These are phyloP conservation scores for Pythium scleroteichum DNA, from an alignment of 352 stramenopile genomes.

Conservation along the genomic window DNA sequence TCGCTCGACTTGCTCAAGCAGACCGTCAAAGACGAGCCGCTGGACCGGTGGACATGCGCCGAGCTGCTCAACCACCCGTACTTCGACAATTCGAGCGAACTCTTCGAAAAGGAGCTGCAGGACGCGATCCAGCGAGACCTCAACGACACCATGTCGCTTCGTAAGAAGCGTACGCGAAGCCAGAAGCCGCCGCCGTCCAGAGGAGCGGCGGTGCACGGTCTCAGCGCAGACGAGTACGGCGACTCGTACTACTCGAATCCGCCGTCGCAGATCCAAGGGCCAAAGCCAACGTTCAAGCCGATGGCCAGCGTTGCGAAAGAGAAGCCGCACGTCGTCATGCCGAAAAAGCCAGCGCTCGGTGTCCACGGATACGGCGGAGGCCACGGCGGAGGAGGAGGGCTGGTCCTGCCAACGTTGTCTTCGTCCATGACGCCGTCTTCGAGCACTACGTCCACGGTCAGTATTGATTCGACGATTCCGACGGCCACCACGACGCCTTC, in stretches of 20 bases:
- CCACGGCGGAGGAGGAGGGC: neutral
- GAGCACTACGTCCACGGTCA: conserved; percentile 25
- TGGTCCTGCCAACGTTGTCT: conserved; percentile 26
- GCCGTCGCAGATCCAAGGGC: neutral
- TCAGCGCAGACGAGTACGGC: neutral
- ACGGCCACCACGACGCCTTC: too few species aligned
- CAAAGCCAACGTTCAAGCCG: conserved; percentile 21
- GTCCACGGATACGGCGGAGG: conserved; percentile 7
- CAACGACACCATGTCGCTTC: conserved; percentile 53
- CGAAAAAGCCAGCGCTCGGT: conserved; percentile 25
- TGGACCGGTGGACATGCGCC: conserved; percentile 79
- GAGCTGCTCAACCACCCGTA: conserved; percentile 77
- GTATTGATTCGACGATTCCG: too few species aligned
- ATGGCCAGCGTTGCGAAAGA: conserved; percentile 12
- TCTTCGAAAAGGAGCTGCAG: conserved; percentile 69
- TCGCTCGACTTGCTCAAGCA: conserved; percentile 71
- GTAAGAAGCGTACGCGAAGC: conserved; percentile 62
- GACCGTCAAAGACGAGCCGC: conserved; percentile 75
- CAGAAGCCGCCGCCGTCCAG: conserved; percentile 40
- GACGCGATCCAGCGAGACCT: conserved; percentile 68
- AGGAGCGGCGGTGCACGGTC: conserved; percentile 7
- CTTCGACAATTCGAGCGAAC: conserved; percentile 54
- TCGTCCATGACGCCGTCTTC: conserved; percentile 33
- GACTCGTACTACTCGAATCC: conserved; percentile 13
- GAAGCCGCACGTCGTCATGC: conserved; percentile 23